Evolutionary conservation across 2,329 filamentous ascomycete genomes (phyloP), one percentile per base, ranked within the genome.

Genomic region (Ceratocystis variospora): DNA sequence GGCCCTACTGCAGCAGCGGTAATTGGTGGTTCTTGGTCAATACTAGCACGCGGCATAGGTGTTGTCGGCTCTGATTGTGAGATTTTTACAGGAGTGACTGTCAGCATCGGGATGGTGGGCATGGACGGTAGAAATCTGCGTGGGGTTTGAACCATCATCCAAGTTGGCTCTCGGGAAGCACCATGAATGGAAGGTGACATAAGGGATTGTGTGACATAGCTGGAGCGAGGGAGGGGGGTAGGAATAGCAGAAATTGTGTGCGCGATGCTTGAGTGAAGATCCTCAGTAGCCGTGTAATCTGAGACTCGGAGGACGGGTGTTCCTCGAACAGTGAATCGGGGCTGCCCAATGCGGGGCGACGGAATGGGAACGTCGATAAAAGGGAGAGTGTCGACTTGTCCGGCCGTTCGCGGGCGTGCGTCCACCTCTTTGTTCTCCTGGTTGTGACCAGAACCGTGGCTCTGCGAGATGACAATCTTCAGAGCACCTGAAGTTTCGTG

Each of bases 301-400:
- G 92, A 95, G 70, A 86, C 88, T 68, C 89, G 86, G 69, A 96
- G 79, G 69, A 90, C 82, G 2, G 89, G 85, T 2, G 87, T 91
- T 10, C 90, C 90, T 70, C 83, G 82, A 64, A 83, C 77, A 69
- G 87, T 93, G 75, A 96, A 96, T 67, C 85, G 84, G 19, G 90
- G 90, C 0, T 87, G 88, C 12, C 91, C 92, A 67, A 96, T 79
- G 70, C 87, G 86, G 80, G 92, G 95, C 66, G 89, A 87, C 45
- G 92, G 91, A 63, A 96, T 96, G 25, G 85, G 80, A 55, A 93
- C 82, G 70, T 91, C 83, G 8, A 68, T 78, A 45, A 85, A 76
- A 12, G 83, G 85, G 48, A 79, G 75, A 50, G 73, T 72, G 19
- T 75, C 4, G 85, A 87, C 72, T 59, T 59, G 12, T 81, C 87